Conservation (phyloP, 2,329 filamentous ascomycete genomes). For the Monilinia aucupariae region DNA sequence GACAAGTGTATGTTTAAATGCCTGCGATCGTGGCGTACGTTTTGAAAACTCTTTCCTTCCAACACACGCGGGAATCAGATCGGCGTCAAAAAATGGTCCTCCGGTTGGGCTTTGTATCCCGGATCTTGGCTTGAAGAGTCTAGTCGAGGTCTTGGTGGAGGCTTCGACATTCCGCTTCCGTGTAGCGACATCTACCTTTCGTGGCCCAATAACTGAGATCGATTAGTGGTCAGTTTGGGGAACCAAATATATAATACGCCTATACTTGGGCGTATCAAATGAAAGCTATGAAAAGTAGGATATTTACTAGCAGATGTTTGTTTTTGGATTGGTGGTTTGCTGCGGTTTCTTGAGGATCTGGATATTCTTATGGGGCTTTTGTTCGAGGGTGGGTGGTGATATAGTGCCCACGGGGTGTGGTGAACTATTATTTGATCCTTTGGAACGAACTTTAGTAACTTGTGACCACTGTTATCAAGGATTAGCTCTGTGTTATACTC, state of each 20-base stretch:
- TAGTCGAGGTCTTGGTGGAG: slow-evolving; percentile 21
- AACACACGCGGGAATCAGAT: background rate
- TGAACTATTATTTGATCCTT: background rate
- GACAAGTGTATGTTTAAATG: background rate
- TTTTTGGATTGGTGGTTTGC: slow-evolving; percentile 21
- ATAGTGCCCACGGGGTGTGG: background rate
- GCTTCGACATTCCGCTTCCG: slow-evolving; percentile 28
- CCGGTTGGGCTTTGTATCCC: slow-evolving; percentile 25
- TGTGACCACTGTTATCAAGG: background rate
- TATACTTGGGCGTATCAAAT: background rate
- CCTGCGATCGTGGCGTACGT: background rate
- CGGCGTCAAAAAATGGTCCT: slow-evolving; percentile 7
- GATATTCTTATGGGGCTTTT: slow-evolving; percentile 14
- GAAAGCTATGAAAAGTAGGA: too few species aligned
- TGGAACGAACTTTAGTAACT: background rate
- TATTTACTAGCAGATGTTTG: slow-evolving; percentile 26
- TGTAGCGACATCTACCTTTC: slow-evolving; percentile 27
- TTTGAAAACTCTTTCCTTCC: background rate
- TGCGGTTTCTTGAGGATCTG: background rate
- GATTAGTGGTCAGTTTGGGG: background rate
- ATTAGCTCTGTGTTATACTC: background rate
- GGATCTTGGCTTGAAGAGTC: slow-evolving; percentile 20
- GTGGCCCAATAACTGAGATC: slow-evolving; percentile 21
- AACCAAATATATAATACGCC: background rate
- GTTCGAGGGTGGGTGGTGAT: background rate